phyloP scores from a whole-genome alignment of 495 filamentous ascomycete species.

The Cercophora samala region DNA sequence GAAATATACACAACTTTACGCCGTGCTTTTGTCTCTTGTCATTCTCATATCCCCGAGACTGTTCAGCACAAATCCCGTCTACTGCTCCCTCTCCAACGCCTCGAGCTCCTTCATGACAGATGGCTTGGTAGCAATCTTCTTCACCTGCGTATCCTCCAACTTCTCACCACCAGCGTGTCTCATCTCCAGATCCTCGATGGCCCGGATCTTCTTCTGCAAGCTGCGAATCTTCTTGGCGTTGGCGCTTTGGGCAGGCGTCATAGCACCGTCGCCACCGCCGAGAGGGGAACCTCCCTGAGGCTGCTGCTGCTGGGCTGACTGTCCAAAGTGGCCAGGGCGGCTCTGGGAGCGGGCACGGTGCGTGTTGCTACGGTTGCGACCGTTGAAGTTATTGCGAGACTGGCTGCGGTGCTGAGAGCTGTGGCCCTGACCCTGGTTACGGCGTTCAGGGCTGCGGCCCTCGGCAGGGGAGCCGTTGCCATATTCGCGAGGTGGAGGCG shows the following conservation, averaged over 20 bases:
- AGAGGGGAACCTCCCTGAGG: constrained; percentile 35
- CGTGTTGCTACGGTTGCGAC: constrained; percentile 45
- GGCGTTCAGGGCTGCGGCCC: constrained; percentile 64
- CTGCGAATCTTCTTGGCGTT: constrained; percentile 81
- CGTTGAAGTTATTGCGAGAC: constrained; percentile 53
- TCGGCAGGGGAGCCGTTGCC: constrained; percentile 41
- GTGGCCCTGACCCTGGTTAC: constrained; percentile 43
- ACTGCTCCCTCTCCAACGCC: constrained; percentile 37
- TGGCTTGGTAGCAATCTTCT: constrained; percentile 91
- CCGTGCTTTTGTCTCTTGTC: not conserved
- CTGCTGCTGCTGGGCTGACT: constrained; percentile 24
- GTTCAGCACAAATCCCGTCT: not conserved
- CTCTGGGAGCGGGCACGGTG: constrained; percentile 37
- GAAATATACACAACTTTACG: constrained; percentile 1
- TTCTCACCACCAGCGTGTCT: constrained; percentile 89
- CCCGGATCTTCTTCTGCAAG: constrained; percentile 92
- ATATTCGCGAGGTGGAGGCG: constrained; percentile 41
- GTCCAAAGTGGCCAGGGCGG: constrained; percentile 38
- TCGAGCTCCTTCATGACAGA: constrained; percentile 77
- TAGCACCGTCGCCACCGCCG: constrained; percentile 36
- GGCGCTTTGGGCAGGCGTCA: constrained; percentile 44
- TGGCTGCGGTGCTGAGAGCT: constrained; percentile 49
- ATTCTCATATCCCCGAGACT: not conserved
- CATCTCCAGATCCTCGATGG: constrained; percentile 98
- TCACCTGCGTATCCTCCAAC: constrained; percentile 95